phyloP scores from a whole-genome alignment of 805 yeast genomes.

The Blastobotrys peoriensis region DNA sequence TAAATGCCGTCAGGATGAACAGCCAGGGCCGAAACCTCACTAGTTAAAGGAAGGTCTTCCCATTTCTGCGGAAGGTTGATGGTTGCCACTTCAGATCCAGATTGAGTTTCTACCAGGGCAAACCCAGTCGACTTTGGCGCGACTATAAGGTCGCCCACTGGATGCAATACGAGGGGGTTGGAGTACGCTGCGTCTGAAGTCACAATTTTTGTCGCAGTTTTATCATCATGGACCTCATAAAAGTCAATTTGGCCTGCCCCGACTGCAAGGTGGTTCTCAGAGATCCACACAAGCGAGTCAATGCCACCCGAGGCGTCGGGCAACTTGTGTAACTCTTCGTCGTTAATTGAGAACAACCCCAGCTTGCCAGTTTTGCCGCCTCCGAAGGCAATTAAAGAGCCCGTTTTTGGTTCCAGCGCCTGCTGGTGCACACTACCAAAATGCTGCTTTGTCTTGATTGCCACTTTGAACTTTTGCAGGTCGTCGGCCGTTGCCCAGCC shows the following conservation, averaged over 20 bases:
- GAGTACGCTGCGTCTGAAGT: background rate
- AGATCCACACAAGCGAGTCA: constrained; percentile 12
- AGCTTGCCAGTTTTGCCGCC: constrained; percentile 20
- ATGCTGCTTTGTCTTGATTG: constrained; percentile 17
- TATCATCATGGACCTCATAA: constrained; percentile 2
- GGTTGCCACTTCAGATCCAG: background rate
- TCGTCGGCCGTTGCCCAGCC: constrained; percentile 9
- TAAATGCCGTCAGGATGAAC: constrained; percentile 47
- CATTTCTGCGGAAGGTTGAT: background rate
- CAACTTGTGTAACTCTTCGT: constrained; percentile 1
- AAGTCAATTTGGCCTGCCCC: constrained; percentile 16
- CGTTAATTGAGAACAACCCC: constrained; percentile 12
- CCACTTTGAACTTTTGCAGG: constrained; percentile 4
- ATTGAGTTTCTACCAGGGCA: background rate
- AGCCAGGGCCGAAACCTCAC: constrained; percentile 19
- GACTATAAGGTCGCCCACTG: background rate
- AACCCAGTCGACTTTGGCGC: background rate
- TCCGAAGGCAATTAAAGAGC: constrained; percentile 13
- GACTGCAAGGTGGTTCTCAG: constrained; percentile 9
- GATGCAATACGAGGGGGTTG: background rate
- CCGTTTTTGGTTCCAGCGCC: constrained; percentile 6
- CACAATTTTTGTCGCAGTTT: background rate
- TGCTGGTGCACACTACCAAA: constrained; percentile 11
- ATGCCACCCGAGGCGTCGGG: constrained; percentile 15
- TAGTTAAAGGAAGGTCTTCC: constrained; percentile 4